Conservation (phyloP, 345 rosid genomes). For the Populus euphratica region DNA sequence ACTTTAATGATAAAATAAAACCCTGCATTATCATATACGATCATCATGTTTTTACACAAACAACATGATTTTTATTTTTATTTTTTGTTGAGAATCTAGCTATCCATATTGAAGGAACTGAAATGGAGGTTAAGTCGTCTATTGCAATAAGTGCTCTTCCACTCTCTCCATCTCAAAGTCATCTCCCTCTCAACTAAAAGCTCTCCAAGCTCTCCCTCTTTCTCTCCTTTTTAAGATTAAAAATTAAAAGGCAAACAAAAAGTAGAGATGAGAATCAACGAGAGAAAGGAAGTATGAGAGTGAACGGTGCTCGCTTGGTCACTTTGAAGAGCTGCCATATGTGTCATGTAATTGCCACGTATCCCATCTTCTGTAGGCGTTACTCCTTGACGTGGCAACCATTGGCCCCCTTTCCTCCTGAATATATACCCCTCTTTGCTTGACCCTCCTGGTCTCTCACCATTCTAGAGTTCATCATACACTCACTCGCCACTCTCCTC, state of each 20-base stretch:
- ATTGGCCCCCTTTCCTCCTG: conserved; percentile 28
- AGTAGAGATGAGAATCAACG: neutral
- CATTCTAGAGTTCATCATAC: neutral
- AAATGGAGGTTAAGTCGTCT: no score
- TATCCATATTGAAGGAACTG: no score
- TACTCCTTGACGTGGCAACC: conserved; percentile 53
- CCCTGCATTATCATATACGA: no score
- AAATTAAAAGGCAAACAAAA: neutral
- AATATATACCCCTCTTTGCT: conserved; percentile 33
- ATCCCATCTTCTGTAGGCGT: conserved; percentile 25
- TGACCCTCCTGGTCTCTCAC: neutral
- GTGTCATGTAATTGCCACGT: conserved; percentile 47
- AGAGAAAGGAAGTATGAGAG: neutral
- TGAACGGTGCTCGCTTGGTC: conserved; percentile 22
- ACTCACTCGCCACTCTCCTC: neutral
- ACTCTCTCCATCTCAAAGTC: neutral
- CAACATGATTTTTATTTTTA: no score
- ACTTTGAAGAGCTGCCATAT: conserved; percentile 37
- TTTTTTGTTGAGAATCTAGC: no score
- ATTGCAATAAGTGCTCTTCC: no score
- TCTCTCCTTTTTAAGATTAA: no score
- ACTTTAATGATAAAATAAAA: no score
- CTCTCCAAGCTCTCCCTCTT: no score
- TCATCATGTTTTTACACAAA: no score
- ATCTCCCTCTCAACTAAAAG: neutral